Evolutionary conservation across 1,139 yeast genomes (phyloP), one percentile per base, ranked within the genome.

Genomic region (Petasospora rhodanensis): DNA sequence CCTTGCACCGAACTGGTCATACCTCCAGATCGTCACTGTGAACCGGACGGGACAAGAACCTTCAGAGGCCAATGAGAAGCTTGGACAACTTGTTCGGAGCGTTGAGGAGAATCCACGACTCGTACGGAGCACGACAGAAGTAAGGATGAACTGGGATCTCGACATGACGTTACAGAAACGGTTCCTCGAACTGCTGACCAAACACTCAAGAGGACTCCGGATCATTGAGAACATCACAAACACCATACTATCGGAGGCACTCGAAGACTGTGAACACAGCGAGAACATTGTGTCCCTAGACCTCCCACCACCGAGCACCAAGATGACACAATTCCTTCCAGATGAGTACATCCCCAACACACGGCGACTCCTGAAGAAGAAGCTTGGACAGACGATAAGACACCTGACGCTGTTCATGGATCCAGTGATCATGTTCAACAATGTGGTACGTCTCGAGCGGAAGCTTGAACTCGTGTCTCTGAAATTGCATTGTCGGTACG

Each of bases 131-230:
- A 55, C 64, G 5, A 52, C 52, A 23, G 64, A 66, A 56, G 53
- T 64, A 6, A 44, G 68, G 35, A 47, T 64, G 18, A 64, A 64
- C 40, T 63, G 68, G 66, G 70, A 64, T 42, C 43, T 64, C 25
- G 56, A 58, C 29, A 38, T 58, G 5, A 31, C 29, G 2, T 35
- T 53, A 10, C 68, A 63, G 38, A 51, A 40, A 29, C 34, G 40
- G 11, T 47, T 64, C 11, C 35, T 63, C 7, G 36, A 39, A 7
- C 24, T 54, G 6, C 32, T 64, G 9, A 51, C 61, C 21, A 39
- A 43, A 5, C 37, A 51, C 12, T 58, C 61, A 2, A 34, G 40
- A 16, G 53, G 62, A 15, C 40, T 64, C 12, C 49, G 46, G 32
- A 37, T 62, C 21, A 38, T 64, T 24, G 67, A 63, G 41, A 63